Percentiles rank a stretch among this genome's conserved stretches.
phyloP scores from a whole-genome alignment of 78 protist genomes.

The Chrysochromulina parva region DNA sequence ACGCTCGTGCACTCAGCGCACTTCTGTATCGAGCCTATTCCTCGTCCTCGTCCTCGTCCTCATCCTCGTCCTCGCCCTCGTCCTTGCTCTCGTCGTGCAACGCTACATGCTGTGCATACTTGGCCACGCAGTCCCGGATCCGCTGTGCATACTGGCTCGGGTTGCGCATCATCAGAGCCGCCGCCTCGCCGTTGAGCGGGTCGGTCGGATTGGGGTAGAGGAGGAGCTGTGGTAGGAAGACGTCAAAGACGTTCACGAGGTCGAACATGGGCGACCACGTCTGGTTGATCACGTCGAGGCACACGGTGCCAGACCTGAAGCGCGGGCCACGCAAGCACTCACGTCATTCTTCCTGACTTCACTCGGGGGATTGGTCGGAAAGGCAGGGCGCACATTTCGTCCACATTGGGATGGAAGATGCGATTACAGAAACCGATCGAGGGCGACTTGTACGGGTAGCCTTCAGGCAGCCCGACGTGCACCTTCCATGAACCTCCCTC shows the following conservation, averaged over 20 bases:
- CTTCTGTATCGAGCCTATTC: no score
- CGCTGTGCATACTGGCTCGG: conserved; percentile 56
- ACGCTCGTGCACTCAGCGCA: no score
- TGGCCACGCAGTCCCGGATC: conserved; percentile 25
- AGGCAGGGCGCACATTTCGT: conserved; percentile 66
- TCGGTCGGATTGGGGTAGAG: conserved; percentile 95
- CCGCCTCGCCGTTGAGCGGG: conserved; percentile 97
- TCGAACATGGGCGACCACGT: conserved; percentile 97
- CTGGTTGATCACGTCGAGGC: conserved; percentile 96
- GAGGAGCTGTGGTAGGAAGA: conserved; percentile 94
- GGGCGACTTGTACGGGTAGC: conserved; percentile 96
- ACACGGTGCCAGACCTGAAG: conserved; percentile 93
- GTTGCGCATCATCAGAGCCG: conserved; percentile 81
- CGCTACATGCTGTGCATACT: no score
- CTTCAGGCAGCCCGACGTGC: conserved; percentile 87
- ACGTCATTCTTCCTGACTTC: no score
- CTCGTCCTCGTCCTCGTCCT: no score
- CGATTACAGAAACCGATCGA: conserved; percentile 87
- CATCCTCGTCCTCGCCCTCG: no score
- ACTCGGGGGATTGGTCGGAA: no score
- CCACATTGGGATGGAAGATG: conserved; percentile 97
- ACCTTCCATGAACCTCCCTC: conserved; percentile 90
- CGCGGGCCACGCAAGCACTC: no score
- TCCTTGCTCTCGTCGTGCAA: no score
- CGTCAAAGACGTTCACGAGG: conserved; percentile 80